Evolutionary conservation across 352 stramenopile genomes (phyloP).

Genomic region (Phytophthora pistaciae): DNA sequence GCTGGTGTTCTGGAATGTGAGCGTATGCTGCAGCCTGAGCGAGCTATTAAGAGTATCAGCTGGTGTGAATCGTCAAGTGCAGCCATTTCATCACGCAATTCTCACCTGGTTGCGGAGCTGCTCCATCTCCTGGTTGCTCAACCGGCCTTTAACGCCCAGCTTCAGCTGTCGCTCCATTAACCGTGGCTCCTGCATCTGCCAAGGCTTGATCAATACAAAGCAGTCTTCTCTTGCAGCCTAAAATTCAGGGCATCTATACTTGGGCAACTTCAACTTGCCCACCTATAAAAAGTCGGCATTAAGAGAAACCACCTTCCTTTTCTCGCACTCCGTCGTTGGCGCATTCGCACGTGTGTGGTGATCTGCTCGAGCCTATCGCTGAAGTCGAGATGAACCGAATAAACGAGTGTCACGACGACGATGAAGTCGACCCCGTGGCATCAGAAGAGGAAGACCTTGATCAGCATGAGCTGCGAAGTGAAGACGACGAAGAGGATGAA

Average conservation of each 20-base stretch:
- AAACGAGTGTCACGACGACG: constrained; percentile 6
- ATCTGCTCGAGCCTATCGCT: not conserved
- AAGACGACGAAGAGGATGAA: constrained; percentile 26
- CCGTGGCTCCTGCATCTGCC: constrained; percentile 13
- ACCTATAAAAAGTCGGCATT: not conserved
- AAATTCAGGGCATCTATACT: not conserved
- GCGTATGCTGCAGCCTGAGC: constrained; percentile 66
- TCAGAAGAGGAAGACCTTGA: constrained; percentile 18
- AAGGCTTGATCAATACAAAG: not conserved
- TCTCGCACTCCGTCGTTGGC: no score
- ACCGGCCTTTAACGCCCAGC: constrained; percentile 54
- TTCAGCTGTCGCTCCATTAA: constrained; percentile 17
- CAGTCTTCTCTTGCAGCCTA: not conserved
- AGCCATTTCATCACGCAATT: constrained; percentile 36
- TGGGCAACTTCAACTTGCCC: not conserved
- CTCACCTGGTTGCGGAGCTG: constrained; percentile 47
- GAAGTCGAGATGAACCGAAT: constrained; percentile 21
- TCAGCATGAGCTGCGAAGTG: constrained; percentile 14
- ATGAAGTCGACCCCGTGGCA: constrained; percentile 1
- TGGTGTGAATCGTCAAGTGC: not conserved
- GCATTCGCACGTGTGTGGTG: not conserved
- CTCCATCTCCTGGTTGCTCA: constrained; percentile 82
- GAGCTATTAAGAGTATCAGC: constrained; percentile 39
- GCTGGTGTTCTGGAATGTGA: constrained; percentile 43
- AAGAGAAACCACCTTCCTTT: not conserved